Conservation (phyloP, 176 grass and related monocot species). For the Carex myosuroides region DNA sequence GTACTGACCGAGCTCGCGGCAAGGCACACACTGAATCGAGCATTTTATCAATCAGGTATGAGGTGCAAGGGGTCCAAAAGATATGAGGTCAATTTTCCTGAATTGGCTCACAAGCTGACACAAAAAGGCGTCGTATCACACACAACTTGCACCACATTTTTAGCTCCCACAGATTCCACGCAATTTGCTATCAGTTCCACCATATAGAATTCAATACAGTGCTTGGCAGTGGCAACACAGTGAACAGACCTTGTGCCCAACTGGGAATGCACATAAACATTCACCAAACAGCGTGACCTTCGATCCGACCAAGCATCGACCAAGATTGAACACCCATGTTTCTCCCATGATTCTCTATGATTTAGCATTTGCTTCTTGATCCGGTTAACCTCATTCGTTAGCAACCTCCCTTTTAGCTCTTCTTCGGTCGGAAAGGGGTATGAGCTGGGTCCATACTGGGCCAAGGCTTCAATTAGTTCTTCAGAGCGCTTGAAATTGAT, state of each 20-base stretch:
- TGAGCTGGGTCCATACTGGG: not conserved
- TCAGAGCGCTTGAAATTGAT: not conserved
- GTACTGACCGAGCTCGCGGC: not conserved
- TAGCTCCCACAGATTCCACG: not conserved
- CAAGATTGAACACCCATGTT: not conserved
- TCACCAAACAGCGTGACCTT: not conserved
- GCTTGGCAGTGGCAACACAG: not conserved
- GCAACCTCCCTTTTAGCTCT: not conserved
- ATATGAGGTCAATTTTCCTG: conserved; percentile 8
- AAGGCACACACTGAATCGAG: not conserved
- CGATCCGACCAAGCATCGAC: not conserved
- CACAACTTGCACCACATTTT: conserved; percentile 7
- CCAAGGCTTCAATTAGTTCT: not conserved
- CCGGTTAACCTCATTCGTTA: not conserved
- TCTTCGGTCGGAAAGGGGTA: not conserved
- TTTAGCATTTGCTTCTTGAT: not conserved
- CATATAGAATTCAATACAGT: not conserved
- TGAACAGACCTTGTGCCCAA: not conserved
- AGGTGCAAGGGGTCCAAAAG: not conserved
- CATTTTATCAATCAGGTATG: conserved; percentile 1
- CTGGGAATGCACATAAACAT: not conserved
- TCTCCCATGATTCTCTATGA: not conserved
- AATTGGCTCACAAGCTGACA: not conserved
- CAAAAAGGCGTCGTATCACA: not conserved
- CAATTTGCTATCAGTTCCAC: not conserved